A percentile compares a stretch with the other conserved stretches of the same genome.
Evolutionary conservation across 2,329 filamentous ascomycete genomes (phyloP).

Genomic region (Huntiella savannae): DNA sequence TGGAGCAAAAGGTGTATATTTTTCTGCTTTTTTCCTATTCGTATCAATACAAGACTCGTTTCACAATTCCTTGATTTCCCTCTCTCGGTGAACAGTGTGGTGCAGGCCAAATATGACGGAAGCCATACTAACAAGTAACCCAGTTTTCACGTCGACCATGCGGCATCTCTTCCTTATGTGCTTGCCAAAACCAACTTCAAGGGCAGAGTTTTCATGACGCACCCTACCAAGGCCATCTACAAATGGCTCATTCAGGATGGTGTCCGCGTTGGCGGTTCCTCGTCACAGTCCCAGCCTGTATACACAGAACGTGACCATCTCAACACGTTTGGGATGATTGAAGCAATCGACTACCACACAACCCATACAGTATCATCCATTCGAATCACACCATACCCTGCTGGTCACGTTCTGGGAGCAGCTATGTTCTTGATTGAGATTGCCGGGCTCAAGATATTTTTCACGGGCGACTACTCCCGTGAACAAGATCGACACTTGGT

Average conservation of each 20-base stretch:
- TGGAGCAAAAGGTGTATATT: no score
- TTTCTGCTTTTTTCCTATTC: no score
- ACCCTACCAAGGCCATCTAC: conserved; percentile 98
- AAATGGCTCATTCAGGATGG: conserved; percentile 98
- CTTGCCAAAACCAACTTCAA: conserved; percentile 96
- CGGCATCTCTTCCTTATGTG: conserved; percentile 94
- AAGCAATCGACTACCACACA: conserved; percentile 95
- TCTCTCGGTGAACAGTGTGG: not conserved
- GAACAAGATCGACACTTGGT: conserved; percentile 93
- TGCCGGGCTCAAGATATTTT: conserved; percentile 87
- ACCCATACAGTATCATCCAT: conserved; percentile 95
- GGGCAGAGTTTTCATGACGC: conserved; percentile 95
- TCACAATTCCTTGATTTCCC: not conserved
- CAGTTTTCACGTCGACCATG: conserved; percentile 96
- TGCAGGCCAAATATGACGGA: conserved; percentile 1
- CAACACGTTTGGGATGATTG: conserved; percentile 81
- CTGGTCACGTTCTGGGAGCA: conserved; percentile 90
- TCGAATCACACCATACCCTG: conserved; percentile 88
- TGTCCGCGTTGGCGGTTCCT: conserved; percentile 65
- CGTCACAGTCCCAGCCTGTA: conserved; percentile 51
- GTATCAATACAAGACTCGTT: conserved; percentile 7
- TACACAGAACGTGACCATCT: conserved; percentile 94
- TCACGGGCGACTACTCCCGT: conserved; percentile 92
- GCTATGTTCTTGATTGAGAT: conserved; percentile 98
- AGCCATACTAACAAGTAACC: conserved; percentile 12